A percentile compares a stretch with the other conserved stretches of the same genome.
These are phyloP conservation scores for Colletotrichum tofieldiae DNA, from an alignment of 2,329 filamentous ascomycete species.

Conservation along the genomic window DNA sequence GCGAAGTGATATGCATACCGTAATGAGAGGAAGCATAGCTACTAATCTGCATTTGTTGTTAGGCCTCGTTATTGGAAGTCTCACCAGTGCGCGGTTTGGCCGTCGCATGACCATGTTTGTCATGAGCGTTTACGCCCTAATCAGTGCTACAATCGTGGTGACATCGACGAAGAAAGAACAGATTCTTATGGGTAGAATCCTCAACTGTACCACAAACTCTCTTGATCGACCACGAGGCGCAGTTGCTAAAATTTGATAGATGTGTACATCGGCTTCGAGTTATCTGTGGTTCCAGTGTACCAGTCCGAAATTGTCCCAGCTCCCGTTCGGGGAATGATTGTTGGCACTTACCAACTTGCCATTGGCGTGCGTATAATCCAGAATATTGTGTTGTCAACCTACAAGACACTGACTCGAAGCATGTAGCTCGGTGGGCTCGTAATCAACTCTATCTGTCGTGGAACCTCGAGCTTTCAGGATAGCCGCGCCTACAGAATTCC, in stretches of 20 bases:
- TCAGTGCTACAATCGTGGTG: slow-evolving; percentile 52
- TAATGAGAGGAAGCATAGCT: too few species aligned
- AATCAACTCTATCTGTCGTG: slow-evolving; percentile 50
- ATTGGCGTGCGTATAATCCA: slow-evolving; percentile 42
- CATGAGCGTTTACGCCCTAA: slow-evolving; percentile 56
- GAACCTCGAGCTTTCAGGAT: slow-evolving; percentile 49
- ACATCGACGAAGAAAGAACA: slow-evolving; percentile 51
- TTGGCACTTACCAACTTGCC: slow-evolving; percentile 54
- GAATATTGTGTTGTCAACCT: neutral
- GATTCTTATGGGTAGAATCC: slow-evolving; percentile 53
- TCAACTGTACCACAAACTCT: slow-evolving; percentile 48
- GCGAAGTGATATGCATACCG: too few species aligned
- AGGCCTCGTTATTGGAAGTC: slow-evolving; percentile 43
- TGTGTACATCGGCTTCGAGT: slow-evolving; percentile 58
- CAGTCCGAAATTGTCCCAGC: slow-evolving; percentile 54
- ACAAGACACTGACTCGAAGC: neutral
- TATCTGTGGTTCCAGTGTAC: slow-evolving; percentile 55
- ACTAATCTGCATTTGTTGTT: too few species aligned
- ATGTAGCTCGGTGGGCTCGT: slow-evolving; percentile 46
- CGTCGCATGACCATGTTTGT: slow-evolving; percentile 54
- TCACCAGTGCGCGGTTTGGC: slow-evolving; percentile 50
- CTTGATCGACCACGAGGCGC: neutral
- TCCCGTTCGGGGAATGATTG: slow-evolving; percentile 51
- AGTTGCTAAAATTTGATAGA: slow-evolving; percentile 33
- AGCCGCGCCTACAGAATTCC: slow-evolving; percentile 54